A percentile compares a stretch with the other conserved stretches of the same genome.
Conservation (phyloP, 768 basidiomycete genomes). For the Leccinum sublutescens region DNA sequence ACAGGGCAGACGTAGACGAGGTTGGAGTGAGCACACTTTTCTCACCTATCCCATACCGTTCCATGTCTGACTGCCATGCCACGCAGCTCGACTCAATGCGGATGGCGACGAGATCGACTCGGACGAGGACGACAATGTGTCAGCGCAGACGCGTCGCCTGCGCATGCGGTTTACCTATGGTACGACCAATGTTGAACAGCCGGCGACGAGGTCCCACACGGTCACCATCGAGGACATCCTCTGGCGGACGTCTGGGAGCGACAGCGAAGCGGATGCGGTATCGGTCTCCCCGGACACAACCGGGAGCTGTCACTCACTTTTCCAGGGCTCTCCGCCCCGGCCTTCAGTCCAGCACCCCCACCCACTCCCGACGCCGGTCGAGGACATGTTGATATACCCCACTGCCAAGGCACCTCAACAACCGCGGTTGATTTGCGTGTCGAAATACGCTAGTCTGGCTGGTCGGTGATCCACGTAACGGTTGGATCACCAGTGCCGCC, state of each 20-base stretch:
- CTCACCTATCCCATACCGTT: neutral
- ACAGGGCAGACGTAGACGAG: conserved; percentile 31
- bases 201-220: conserved; percentile 28
- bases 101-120: conserved; percentile 65
- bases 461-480: conserved; percentile 22
- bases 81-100: conserved; percentile 37
- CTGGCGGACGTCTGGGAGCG: conserved; percentile 25
- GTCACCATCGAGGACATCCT: conserved; percentile 26
- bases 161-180: conserved; percentile 37
- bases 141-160: conserved; percentile 52
- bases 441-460: conserved; percentile 32
- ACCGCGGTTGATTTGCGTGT: conserved; percentile 19
- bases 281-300: conserved; percentile 22
- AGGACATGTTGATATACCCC: conserved; percentile 44
- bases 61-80: conserved; percentile 5
- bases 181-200: conserved; percentile 22
- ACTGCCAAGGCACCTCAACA: conserved; percentile 8
- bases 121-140: conserved; percentile 51
- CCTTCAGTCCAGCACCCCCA: conserved; percentile 29
- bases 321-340: conserved; percentile 15
- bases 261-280: conserved; percentile 19
- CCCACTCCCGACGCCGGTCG: conserved; percentile 57
- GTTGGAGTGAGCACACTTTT: conserved; percentile 30
- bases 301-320: conserved; percentile 15
- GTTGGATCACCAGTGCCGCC: neutral